Percentiles rank a stretch among this genome's conserved stretches.
Conservation (phyloP, 2,329 filamentous ascomycete genomes). For the Juglanconis oblonga region DNA sequence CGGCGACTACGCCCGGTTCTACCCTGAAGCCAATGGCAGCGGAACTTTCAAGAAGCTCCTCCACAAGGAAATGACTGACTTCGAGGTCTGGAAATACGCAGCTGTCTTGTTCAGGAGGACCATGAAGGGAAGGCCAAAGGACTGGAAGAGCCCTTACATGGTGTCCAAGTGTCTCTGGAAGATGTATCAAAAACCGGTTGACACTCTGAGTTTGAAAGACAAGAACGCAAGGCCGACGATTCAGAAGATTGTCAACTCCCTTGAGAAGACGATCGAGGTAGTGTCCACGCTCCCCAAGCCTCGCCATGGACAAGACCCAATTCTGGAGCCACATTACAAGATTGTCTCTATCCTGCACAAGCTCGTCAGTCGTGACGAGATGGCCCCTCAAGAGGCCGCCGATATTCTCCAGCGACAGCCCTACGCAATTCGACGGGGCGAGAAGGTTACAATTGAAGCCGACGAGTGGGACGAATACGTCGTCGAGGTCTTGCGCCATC, state of each 20-base stretch:
- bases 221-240: constrained; percentile 34
- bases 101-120: constrained; percentile 55
- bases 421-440: constrained; percentile 47
- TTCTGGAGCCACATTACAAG: constrained; percentile 91
- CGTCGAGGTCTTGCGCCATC: constrained; percentile 46
- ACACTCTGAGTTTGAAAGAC: constrained; percentile 43
- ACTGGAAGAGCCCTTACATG: constrained; percentile 63
- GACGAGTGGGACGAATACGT: constrained; percentile 62
- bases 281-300: constrained; percentile 52
- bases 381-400: constrained; percentile 47
- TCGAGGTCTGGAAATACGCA: constrained; percentile 61
- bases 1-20: constrained; percentile 54
- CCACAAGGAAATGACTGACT: constrained; percentile 56
- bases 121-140: constrained; percentile 49
- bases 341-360: constrained; percentile 81
- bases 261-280: constrained; percentile 50
- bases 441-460: constrained; percentile 50
- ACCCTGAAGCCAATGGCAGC: constrained; percentile 48
- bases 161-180: constrained; percentile 62
- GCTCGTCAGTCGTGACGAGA: constrained; percentile 58
- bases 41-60: constrained; percentile 51
- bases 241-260: constrained; percentile 41
- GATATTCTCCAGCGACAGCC: constrained; percentile 55
- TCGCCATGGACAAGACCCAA: constrained; percentile 64
- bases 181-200: constrained; percentile 52